Base-by-base conservation (phyloP, 345 rosid species). In the Eutrema japonicum region DNA sequence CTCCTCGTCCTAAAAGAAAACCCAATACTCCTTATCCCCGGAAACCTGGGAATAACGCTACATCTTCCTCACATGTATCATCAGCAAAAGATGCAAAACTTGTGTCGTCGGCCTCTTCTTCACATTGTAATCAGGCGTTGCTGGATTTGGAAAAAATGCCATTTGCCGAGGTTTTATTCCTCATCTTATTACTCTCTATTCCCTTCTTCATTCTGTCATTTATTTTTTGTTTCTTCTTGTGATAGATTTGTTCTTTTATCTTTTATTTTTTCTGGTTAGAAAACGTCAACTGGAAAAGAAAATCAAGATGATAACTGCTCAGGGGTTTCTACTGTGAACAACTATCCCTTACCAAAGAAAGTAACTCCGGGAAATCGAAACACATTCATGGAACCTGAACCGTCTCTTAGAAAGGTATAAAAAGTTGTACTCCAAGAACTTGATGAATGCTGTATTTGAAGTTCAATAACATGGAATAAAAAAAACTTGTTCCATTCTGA, bases 1-100 rank as follows among this genome's bases (percentile, higher is more conserved):
- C 98, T 84, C 98, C 98, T 70, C 96, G 98, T 57, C 98, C 97
- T 22, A 94, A 94, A 78, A 81, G 93, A 75, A 94, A 94, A 84
- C 98, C 98, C 29, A 83, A 83, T 75, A 88, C 87, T 84, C 98
- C 98, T 78, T 94, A 91, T 80, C 97, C 98, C 73, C 83, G 98
- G 36, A 94, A 91, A 82, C 87, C 73, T 4, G 84, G 91, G 68
- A 65, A 71, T 4, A 58, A 64, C 4, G 43, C 77, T 74, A 63
- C 81, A 72, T 71, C 82, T 41, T 49, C 83, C 51, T 73, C 72
- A 10, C 87, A 80, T 27, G 72, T 66, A 26, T 35, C 68, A 51
- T 49, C 72, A 57, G 85, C 85, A 40, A 87, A 86, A 77, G 93
- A 86, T 84, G 86, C 84, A 65, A 85, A 86, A 73, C 53, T 73